Percentiles rank a stretch among this genome's conserved stretches.
Conservation (phyloP, 768 basidiomycete species). For the Boletus vinaceobasis region DNA sequence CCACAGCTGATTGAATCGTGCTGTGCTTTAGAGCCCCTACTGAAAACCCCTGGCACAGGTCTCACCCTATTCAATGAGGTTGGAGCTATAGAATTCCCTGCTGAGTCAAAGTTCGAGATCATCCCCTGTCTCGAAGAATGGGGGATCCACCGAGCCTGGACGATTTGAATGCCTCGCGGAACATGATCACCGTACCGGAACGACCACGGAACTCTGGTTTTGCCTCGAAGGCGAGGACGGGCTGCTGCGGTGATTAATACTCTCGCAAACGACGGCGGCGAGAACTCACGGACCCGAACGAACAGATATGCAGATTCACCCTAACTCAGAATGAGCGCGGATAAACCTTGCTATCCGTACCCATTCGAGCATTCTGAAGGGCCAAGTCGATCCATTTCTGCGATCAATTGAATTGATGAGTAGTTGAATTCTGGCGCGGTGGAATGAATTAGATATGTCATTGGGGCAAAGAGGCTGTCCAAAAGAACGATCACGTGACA, state of each 20-base stretch:
- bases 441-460: background rate
- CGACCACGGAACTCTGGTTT: too few relatives aligned
- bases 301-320: too few relatives aligned
- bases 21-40: background rate
- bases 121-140: slow-evolving; percentile 4
- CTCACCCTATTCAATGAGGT: background rate
- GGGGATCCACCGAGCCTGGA: background rate
- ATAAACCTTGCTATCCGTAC: background rate
- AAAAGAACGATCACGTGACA: background rate
- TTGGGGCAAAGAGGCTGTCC: background rate
- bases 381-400: background rate
- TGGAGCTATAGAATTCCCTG: background rate
- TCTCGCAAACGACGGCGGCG: background rate
- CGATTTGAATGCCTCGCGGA: too few relatives aligned
- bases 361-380: background rate
- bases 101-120: background rate
- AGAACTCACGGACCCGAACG: background rate
- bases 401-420: background rate
- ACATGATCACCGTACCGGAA: too few relatives aligned
- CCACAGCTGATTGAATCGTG: slow-evolving; percentile 1
- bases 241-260: background rate
- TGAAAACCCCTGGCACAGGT: background rate
- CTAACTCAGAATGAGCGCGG: too few relatives aligned
- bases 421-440: too few relatives aligned
- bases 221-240: too few relatives aligned